Evolutionary conservation across 2,329 filamentous ascomycete genomes (phyloP), one percentile per base, ranked within the genome.

Genomic region (Dothiorella sarmentorum): DNA sequence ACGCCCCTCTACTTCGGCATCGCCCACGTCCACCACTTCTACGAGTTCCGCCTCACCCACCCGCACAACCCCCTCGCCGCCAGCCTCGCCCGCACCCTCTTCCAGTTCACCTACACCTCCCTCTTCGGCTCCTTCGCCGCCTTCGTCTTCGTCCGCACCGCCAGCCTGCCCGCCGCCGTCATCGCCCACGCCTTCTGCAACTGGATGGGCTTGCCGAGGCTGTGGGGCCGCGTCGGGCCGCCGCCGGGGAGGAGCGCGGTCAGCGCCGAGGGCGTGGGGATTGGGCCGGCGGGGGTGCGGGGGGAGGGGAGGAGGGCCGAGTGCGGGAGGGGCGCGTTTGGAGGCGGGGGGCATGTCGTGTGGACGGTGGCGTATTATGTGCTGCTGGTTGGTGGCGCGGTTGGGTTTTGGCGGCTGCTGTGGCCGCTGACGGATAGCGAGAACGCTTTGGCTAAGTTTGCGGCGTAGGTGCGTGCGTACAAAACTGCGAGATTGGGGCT

Each of bases 11-110:
- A 96, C 71, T 97, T 97, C 70, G 93, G 93, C 53, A 85, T 96
- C 43, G 92, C 94, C 7, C 94, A 99, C 75, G 75, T 96, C 47
- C 93, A 99, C 75, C 94, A 99, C 75, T 91, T 96, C 72, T 96
- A 96, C 77, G 94, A 97, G 75, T 96, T 96, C 74, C 83, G 88
- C 59, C 79, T 96, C 59, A 90, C 88, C 1, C 85, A 95, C 66
- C 90, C 90, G 7, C 79, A 84, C 62, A 85, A 87, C 1, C 83
- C 89, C 0, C 68, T 86, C 11, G 63, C 80, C 1, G 79, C 83
- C 2, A 85, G 88, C 6, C 68, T 94, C 5, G 69, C 89, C 26
- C 85, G 90, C 51, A 91, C 90, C 2, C 64, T 91, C 10, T 82
- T 97, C 64, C 94, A 97, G 71, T 88, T 99, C 67, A 79, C 82